Evolutionary conservation across 2,329 filamentous ascomycete genomes (phyloP).

Genomic region (Exophiala calicioides): DNA sequence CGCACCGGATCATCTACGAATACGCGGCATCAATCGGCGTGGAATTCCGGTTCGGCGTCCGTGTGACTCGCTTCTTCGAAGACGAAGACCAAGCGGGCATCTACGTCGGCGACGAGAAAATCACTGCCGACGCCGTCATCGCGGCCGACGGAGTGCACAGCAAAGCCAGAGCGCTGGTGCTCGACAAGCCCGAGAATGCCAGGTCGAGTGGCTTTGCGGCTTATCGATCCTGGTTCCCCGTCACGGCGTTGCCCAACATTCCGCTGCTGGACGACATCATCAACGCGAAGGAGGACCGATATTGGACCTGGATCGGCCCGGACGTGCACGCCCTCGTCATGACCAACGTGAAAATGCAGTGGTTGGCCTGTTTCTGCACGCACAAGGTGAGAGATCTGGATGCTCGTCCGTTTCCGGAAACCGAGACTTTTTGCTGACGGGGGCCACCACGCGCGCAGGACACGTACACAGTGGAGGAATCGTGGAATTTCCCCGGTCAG

Average conservation of each 20-base stretch:
- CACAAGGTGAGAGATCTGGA: slow-evolving; percentile 50
- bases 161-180: slow-evolving; percentile 43
- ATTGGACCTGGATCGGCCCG: slow-evolving; percentile 53
- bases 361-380: slow-evolving; percentile 57
- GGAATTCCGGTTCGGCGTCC: slow-evolving; percentile 33
- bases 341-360: slow-evolving; percentile 47
- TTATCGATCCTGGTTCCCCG: slow-evolving; percentile 7
- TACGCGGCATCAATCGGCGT: slow-evolving; percentile 31
- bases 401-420: too few species aligned
- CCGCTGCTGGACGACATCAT: too few species aligned
- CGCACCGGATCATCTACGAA: slow-evolving; percentile 36
- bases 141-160: slow-evolving; percentile 33
- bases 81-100: slow-evolving; percentile 32
- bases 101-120: slow-evolving; percentile 36
- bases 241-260: too few species aligned
- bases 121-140: slow-evolving; percentile 34
- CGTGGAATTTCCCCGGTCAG: slow-evolving; percentile 55
- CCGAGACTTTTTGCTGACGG: too few species aligned
- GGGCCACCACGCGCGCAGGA: too few species aligned
- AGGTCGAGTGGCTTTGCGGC: slow-evolving; percentile 34
- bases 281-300: too few species aligned
- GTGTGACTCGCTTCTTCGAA: slow-evolving; percentile 36
- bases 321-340: slow-evolving; percentile 51
- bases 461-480: slow-evolving; percentile 56
- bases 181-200: slow-evolving; percentile 35